These are phyloP conservation scores for Solanum ahanhuiri DNA, from an alignment of 257 asterid species.

Conservation along the genomic window DNA sequence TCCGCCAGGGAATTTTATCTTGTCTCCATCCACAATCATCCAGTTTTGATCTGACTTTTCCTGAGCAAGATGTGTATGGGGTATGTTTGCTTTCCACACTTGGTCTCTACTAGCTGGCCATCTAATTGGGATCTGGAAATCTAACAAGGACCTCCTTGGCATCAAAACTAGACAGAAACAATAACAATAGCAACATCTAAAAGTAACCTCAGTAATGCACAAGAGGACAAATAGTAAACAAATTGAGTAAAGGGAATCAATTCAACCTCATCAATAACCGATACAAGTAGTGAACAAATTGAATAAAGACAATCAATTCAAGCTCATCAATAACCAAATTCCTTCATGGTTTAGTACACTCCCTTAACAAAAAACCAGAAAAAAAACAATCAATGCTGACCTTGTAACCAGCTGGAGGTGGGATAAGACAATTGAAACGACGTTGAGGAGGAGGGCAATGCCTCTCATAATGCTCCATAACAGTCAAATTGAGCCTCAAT, in stretches of 20 bases:
- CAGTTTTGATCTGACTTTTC: slow-evolving; percentile 90
- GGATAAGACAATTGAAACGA: slow-evolving; percentile 83
- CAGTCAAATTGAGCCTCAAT: slow-evolving; percentile 56
- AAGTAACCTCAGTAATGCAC: background rate
- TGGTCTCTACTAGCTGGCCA: slow-evolving; percentile 92
- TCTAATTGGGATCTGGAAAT: slow-evolving; percentile 80
- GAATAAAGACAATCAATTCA: background rate
- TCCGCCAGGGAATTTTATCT: slow-evolving; percentile 87
- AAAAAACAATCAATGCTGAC: slow-evolving; percentile 24
- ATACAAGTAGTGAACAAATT: background rate
- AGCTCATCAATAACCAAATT: background rate
- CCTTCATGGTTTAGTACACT: background rate
- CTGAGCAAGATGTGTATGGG: slow-evolving; percentile 85
- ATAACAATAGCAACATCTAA: background rate
- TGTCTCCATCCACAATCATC: slow-evolving; percentile 94
- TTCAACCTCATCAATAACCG: background rate
- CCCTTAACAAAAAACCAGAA: background rate
- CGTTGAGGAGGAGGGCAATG: slow-evolving; percentile 83
- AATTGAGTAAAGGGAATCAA: background rate
- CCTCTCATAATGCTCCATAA: slow-evolving; percentile 98
- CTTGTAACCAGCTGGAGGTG: slow-evolving; percentile 89
- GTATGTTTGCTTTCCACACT: slow-evolving; percentile 95
- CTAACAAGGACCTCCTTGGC: slow-evolving; percentile 53
- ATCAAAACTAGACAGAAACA: slow-evolving; percentile 34
- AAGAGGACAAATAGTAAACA: background rate